These are phyloP conservation scores for Chlorella sp. DNA, from an alignment of 139 green algal genomes.

Conservation along the genomic window DNA sequence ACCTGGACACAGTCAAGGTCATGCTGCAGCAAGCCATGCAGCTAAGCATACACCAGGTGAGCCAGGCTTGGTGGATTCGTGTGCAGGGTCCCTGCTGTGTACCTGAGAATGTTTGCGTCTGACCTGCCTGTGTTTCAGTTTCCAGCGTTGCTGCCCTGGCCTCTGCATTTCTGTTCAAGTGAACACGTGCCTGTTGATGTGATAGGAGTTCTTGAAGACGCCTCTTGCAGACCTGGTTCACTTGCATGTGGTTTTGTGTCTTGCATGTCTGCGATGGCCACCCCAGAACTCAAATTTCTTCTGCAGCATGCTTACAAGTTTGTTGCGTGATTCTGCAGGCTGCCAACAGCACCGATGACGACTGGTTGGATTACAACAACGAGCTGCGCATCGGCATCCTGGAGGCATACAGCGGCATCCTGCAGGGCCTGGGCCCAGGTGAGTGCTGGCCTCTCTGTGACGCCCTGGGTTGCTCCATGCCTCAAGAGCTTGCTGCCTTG, in stretches of 20 bases:
- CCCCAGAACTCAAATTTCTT: no score
- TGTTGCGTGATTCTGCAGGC: no score
- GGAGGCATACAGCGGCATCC: conserved; percentile 89
- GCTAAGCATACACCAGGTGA: conserved; percentile 3
- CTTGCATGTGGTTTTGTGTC: neutral
- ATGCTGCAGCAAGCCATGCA: conserved; percentile 67
- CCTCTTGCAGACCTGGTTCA: no score
- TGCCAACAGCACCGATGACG: conserved; percentile 12
- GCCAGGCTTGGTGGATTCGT: neutral
- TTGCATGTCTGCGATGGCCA: neutral
- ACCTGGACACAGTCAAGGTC: conserved; percentile 67
- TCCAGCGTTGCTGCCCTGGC: neutral
- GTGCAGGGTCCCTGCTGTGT: neutral
- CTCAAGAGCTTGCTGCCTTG: no score
- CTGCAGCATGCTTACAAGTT: no score
- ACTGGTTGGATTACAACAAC: conserved; percentile 91
- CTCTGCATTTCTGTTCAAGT: no score
- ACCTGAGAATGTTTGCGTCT: neutral
- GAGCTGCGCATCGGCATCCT: conserved; percentile 84
- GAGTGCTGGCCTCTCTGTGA: no score
- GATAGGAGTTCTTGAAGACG: no score
- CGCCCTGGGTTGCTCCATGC: no score
- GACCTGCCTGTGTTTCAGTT: neutral
- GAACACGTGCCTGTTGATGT: no score
- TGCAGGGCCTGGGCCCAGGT: conserved; percentile 8